Percentiles rank a stretch among this genome's conserved stretches.
These are phyloP conservation scores for Populus trichocarpa DNA, from an alignment of 441 rosid species.

Conservation along the genomic window DNA sequence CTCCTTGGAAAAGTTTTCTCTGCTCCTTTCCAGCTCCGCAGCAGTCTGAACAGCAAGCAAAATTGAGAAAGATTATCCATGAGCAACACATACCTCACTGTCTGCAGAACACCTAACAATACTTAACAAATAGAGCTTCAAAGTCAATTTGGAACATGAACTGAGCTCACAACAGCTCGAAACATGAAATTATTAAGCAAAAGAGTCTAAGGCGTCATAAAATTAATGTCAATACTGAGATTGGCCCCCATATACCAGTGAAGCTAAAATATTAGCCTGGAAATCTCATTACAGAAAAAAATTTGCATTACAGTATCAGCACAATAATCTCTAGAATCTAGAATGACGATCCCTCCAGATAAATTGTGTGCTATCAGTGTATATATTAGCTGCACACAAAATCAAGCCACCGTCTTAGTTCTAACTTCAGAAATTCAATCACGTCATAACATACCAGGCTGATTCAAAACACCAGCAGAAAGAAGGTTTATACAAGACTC, in stretches of 20 bases:
- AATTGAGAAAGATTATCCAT: not conserved
- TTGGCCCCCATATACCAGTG: not conserved
- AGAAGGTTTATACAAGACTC: not conserved
- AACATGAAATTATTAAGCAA: too few relatives aligned
- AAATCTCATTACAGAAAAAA: not conserved
- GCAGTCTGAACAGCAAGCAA: constrained; percentile 41
- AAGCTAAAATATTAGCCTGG: not conserved
- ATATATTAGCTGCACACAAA: not conserved
- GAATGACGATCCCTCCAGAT: not conserved
- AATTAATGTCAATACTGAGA: not conserved
- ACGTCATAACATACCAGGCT: not conserved
- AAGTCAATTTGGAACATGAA: not conserved
- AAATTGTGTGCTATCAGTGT: not conserved
- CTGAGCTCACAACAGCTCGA: too few relatives aligned
- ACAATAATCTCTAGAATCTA: not conserved
- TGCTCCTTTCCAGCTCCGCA: constrained; percentile 59
- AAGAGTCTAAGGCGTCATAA: not conserved
- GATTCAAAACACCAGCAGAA: not conserved
- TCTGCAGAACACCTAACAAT: too few relatives aligned
- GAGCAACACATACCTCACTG: not conserved
- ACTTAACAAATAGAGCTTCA: not conserved
- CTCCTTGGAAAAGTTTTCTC: constrained; percentile 57
- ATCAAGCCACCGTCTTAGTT: not conserved
- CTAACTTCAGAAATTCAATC: not conserved
- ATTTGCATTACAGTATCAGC: not conserved